These are phyloP conservation scores for Populus hybrid DNA, from an alignment of 441 rosid species.

Conservation along the genomic window DNA sequence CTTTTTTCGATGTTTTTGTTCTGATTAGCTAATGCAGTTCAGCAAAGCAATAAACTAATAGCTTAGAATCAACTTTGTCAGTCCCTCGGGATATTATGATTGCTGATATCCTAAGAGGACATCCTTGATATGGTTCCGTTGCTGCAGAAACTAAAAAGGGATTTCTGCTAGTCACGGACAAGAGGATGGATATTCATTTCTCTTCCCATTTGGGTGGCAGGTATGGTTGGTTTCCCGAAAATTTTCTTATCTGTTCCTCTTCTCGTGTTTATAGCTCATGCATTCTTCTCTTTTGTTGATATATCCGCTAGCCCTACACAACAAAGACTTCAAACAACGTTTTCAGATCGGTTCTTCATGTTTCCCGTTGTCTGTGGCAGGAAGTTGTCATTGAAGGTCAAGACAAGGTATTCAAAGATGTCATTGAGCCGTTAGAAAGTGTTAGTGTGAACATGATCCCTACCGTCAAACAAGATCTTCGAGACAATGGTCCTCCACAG, in stretches of 20 bases:
- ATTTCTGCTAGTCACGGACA: constrained; percentile 55
- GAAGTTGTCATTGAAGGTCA: constrained; percentile 85
- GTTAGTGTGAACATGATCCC: constrained; percentile 68
- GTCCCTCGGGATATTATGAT: constrained; percentile 21
- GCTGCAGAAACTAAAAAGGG: constrained; percentile 93
- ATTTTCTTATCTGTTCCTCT: not conserved
- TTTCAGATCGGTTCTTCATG: not conserved
- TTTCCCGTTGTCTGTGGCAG: constrained; percentile 30
- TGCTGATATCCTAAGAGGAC: constrained; percentile 67
- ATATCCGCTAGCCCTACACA: not conserved
- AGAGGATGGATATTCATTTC: constrained; percentile 74
- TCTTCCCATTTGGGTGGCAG: constrained; percentile 94
- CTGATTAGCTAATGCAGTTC: constrained; percentile 8
- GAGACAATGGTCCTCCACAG: constrained; percentile 78
- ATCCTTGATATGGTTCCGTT: constrained; percentile 91
- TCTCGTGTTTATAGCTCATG: not conserved
- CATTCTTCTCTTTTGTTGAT: constrained; percentile 4
- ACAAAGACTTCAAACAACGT: not conserved
- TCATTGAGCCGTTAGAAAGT: constrained; percentile 87
- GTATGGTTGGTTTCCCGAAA: constrained; percentile 20
- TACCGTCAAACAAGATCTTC: constrained; percentile 67
- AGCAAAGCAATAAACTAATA: constrained; percentile 7
- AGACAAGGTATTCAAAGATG: constrained; percentile 94
- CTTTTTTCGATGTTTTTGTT: not conserved
- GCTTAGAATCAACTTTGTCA: not conserved